Evolutionary conservation across 345 rosid genomes (phyloP).

Genomic region (Eucalyptus sideroxylon): DNA sequence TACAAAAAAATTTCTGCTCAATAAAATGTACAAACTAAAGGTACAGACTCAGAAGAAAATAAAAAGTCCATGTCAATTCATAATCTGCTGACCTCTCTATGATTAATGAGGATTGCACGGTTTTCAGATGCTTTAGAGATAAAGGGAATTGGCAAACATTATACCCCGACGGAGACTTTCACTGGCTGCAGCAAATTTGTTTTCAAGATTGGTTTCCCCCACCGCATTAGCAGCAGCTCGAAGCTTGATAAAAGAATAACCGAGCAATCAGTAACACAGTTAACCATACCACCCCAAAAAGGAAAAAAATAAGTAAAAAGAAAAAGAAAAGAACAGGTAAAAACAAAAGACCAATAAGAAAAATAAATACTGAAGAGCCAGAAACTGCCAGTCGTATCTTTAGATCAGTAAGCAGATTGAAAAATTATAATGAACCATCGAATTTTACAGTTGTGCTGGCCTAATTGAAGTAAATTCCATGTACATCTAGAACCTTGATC

Average conservation of each 20-base stretch:
- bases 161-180: slow-evolving; percentile 85
- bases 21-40: not conserved
- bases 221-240: slow-evolving; percentile 87
- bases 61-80: not conserved
- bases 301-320: not conserved
- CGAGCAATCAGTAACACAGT: not conserved
- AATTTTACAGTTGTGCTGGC: not conserved
- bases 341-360: not conserved
- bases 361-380: not conserved
- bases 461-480: not conserved
- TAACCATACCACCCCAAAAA: not conserved
- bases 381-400: not conserved
- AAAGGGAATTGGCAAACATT: slow-evolving; percentile 35
- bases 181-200: slow-evolving; percentile 82
- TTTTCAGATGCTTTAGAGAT: slow-evolving; percentile 16
- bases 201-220: slow-evolving; percentile 59
- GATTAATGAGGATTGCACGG: not conserved
- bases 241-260: slow-evolving; percentile 24
- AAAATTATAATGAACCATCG: not conserved
- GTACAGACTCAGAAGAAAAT: not conserved
- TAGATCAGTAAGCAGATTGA: not conserved
- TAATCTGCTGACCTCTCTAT: not conserved
- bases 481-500: not conserved
- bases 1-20: not conserved
- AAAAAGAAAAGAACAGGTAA: not conserved